Conservation (phyloP, 805 yeast genomes). For the Zygotorulaspora sp. region DNA sequence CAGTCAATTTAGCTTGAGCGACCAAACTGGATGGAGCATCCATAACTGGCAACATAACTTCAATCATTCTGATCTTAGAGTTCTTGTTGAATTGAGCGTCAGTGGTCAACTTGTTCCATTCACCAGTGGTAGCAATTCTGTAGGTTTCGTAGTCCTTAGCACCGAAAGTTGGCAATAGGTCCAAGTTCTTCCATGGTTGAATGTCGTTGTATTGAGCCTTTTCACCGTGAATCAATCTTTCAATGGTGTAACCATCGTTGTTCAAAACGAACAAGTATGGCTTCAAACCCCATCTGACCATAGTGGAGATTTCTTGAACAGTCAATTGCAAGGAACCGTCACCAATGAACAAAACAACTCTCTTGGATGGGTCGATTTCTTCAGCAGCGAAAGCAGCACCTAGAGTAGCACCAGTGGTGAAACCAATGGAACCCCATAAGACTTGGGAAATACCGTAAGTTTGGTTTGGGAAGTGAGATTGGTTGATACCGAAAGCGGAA, state of each 20-base stretch:
- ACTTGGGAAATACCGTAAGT: slow-evolving; percentile 68
- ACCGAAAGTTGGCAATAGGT: slow-evolving; percentile 48
- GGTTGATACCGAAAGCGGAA: slow-evolving; percentile 66
- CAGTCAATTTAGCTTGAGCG: slow-evolving; percentile 62
- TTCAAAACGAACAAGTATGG: slow-evolving; percentile 68
- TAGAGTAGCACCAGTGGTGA: slow-evolving; percentile 59
- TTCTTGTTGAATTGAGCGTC: slow-evolving; percentile 48
- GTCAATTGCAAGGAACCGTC: slow-evolving; percentile 75
- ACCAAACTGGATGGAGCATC: slow-evolving; percentile 67
- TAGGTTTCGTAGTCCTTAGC: slow-evolving; percentile 50
- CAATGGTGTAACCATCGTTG: slow-evolving; percentile 73
- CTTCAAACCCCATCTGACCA: slow-evolving; percentile 60
- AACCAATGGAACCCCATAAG: slow-evolving; percentile 74
- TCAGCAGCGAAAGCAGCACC: slow-evolving; percentile 69
- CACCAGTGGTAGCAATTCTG: slow-evolving; percentile 53
- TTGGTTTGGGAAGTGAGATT: slow-evolving; percentile 58
- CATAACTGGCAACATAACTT: slow-evolving; percentile 62
- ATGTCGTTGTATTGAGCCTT: slow-evolving; percentile 60
- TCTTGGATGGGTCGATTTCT: slow-evolving; percentile 54
- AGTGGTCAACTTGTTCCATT: slow-evolving; percentile 47
- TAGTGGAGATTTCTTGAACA: slow-evolving; percentile 67
- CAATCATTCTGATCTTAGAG: slow-evolving; percentile 60
- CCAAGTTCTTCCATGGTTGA: slow-evolving; percentile 64
- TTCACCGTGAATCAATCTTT: slow-evolving; percentile 67
- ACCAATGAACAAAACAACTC: slow-evolving; percentile 66